Conservation (phyloP, 2,329 filamentous ascomycete species). For the Alternaria solani region DNA sequence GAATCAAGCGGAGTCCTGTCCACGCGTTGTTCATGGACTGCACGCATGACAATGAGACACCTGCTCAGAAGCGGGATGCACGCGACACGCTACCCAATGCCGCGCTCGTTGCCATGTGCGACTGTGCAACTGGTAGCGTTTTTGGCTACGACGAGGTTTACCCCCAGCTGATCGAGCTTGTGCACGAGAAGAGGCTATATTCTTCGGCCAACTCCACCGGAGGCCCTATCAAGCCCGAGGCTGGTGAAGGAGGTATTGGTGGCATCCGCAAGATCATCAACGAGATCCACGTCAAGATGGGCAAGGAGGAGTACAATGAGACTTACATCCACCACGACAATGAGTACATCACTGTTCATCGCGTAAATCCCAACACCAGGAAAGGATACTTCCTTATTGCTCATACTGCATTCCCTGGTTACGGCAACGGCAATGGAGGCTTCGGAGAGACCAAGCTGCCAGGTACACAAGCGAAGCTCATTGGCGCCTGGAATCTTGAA, state of each 20-base stretch:
- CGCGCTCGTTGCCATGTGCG: constrained; percentile 94
- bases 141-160: constrained; percentile 99
- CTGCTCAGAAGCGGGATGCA: constrained; percentile 92
- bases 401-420: constrained; percentile 93
- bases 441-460: constrained; percentile 81
- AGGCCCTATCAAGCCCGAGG: constrained; percentile 67
- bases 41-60: constrained; percentile 97
- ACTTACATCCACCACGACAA: constrained; percentile 97
- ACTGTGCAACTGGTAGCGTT: constrained; percentile 91
- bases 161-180: constrained; percentile 89
- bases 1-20: constrained; percentile 85
- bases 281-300: constrained; percentile 94
- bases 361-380: constrained; percentile 88
- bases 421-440: constrained; percentile 81
- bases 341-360: constrained; percentile 94
- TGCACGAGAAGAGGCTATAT: constrained; percentile 87
- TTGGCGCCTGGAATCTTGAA: constrained; percentile 92
- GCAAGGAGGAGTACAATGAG: constrained; percentile 91
- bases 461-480: constrained; percentile 82
- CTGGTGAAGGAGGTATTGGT: constrained; percentile 84
- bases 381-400: constrained; percentile 96
- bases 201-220: constrained; percentile 74
- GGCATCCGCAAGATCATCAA: constrained; percentile 92
- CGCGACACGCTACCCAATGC: constrained; percentile 94
- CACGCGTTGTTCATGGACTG: constrained; percentile 99